These are phyloP conservation scores for Calonectria leucothoes DNA, from an alignment of 2,329 filamentous ascomycete species.

Conservation along the genomic window DNA sequence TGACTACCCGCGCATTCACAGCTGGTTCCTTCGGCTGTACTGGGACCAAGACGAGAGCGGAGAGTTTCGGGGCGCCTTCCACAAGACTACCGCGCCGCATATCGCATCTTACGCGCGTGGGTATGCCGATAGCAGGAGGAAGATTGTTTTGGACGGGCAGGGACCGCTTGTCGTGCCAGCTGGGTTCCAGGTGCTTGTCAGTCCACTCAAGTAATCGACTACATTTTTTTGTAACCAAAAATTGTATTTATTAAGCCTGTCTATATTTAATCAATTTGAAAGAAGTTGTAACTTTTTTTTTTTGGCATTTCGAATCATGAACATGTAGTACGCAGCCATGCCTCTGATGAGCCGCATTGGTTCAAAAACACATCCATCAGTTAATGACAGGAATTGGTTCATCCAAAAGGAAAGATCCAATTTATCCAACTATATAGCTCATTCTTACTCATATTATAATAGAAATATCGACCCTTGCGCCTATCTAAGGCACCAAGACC, in stretches of 20 bases:
- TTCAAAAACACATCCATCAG: neutral
- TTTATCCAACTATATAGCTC: neutral
- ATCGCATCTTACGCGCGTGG: neutral
- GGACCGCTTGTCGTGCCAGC: slow-evolving; percentile 8
- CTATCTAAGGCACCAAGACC: slow-evolving; percentile 13
- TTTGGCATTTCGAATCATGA: no score
- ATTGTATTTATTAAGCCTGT: neutral
- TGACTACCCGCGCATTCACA: slow-evolving; percentile 74
- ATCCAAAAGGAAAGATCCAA: no score
- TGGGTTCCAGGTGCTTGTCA: slow-evolving; percentile 11
- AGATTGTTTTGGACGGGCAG: neutral
- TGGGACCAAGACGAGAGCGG: slow-evolving; percentile 65
- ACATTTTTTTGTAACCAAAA: neutral
- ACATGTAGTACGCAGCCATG: no score
- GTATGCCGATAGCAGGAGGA: neutral
- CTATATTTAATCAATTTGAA: neutral
- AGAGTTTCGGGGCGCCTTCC: slow-evolving; percentile 5
- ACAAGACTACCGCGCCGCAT: slow-evolving; percentile 12
- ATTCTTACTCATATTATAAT: neutral
- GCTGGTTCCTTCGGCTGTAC: slow-evolving; percentile 76
- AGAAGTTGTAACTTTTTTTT: neutral
- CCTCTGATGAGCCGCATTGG: no score
- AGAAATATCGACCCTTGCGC: neutral
- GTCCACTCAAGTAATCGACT: neutral
- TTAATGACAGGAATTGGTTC: neutral